These are phyloP conservation scores for Aegilops speltoides DNA, from an alignment of 176 grass and related monocot genomes.

Conservation along the genomic window DNA sequence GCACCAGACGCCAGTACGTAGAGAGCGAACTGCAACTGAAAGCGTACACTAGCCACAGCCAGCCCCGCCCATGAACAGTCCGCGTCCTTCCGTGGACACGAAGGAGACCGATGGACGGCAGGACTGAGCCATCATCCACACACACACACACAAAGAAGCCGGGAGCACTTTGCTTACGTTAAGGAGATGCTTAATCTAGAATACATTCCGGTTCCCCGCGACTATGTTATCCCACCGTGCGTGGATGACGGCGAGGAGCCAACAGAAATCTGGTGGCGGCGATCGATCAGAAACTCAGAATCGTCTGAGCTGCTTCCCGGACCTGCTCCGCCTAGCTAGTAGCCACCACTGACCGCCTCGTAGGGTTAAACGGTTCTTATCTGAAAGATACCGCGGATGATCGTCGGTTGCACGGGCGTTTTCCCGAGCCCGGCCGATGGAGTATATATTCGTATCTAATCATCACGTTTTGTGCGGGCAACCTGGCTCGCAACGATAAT, in stretches of 20 bases:
- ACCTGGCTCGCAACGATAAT: not conserved
- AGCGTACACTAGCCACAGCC: no score
- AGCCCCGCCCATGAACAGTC: no score
- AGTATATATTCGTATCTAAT: not conserved
- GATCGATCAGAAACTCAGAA: not conserved
- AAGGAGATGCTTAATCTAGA: not conserved
- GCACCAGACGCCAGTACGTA: no score
- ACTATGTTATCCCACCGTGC: not conserved
- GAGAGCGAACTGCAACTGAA: no score
- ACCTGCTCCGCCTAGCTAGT: not conserved
- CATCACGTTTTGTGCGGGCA: slow-evolving; percentile 5
- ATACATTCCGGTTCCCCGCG: not conserved
- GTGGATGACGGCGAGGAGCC: not conserved
- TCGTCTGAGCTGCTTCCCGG: slow-evolving; percentile 38
- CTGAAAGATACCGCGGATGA: not conserved
- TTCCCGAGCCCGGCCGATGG: not conserved
- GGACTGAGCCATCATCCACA: no score
- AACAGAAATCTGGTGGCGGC: slow-evolving; percentile 36
- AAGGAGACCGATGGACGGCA: not conserved
- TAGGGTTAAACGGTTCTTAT: slow-evolving; percentile 23
- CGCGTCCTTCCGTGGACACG: not conserved
- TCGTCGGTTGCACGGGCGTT: no score
- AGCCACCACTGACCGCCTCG: not conserved
- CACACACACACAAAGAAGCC: no score
- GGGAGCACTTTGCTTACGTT: slow-evolving; percentile 37